phyloP scores from a whole-genome alignment of 306 rosid species.

The Arachis hypogaea region DNA sequence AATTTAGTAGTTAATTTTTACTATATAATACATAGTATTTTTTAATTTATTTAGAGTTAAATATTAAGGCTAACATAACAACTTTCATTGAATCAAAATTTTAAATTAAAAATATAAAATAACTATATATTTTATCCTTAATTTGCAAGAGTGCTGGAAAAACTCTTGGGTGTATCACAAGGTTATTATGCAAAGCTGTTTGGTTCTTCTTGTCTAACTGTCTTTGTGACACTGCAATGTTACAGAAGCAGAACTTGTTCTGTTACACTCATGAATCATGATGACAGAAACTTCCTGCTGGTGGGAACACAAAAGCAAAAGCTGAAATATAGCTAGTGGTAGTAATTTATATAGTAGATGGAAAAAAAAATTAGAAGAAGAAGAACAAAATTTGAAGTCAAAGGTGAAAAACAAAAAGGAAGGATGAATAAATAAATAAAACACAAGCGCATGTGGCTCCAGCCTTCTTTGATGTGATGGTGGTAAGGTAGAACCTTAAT shows the following conservation, averaged over 20 bases:
- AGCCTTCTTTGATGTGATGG: slow-evolving; percentile 5
- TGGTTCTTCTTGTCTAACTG: background rate
- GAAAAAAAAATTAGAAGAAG: background rate
- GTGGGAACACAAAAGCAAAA: slow-evolving; percentile 18
- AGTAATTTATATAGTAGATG: background rate
- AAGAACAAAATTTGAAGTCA: slow-evolving; percentile 12
- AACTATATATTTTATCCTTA: too few relatives aligned
- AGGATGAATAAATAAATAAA: background rate
- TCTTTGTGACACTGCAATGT: slow-evolving; percentile 11
- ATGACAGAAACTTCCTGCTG: slow-evolving; percentile 31
- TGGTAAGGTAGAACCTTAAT: slow-evolving; percentile 5
- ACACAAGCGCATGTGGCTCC: slow-evolving; percentile 26
- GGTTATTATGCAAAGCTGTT: background rate
- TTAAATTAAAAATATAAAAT: too few relatives aligned
- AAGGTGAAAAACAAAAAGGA: background rate
- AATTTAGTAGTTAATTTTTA: too few relatives aligned
- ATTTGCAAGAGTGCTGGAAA: background rate
- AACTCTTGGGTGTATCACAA: slow-evolving; percentile 16
- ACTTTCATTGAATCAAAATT: too few relatives aligned
- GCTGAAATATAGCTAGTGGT: slow-evolving; percentile 3
- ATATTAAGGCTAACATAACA: too few relatives aligned
- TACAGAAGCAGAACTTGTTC: slow-evolving; percentile 15
- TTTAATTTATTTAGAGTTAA: too few relatives aligned
- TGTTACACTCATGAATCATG: slow-evolving; percentile 35
- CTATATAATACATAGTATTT: too few relatives aligned